These are phyloP conservation scores for Ascodesmis nigricans DNA, from an alignment of 495 filamentous ascomycete genomes.

Conservation along the genomic window DNA sequence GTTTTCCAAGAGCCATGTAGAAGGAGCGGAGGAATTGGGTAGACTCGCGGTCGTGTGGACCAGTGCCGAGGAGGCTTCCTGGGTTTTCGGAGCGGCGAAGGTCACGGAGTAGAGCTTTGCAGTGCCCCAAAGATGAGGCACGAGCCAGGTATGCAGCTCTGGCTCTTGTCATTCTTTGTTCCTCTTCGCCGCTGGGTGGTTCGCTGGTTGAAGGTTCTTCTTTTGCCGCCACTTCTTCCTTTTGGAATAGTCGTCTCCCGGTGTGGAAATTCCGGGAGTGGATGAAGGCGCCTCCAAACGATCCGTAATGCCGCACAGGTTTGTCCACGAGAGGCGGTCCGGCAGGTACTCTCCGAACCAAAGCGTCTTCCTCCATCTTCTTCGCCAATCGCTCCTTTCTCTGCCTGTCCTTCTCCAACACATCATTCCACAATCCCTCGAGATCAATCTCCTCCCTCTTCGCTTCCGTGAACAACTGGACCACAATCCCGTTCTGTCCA, in stretches of 20 bases:
- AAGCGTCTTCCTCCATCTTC: slow-evolving; percentile 2
- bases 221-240: slow-evolving; percentile 7
- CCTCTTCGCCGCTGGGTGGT: slow-evolving; percentile 20
- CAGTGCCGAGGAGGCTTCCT: slow-evolving; percentile 24
- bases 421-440: slow-evolving; percentile 51
- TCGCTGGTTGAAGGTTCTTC: slow-evolving; percentile 9
- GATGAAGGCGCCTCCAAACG: background rate
- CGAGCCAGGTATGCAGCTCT: slow-evolving; percentile 1
- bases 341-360: background rate
- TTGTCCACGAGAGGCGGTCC: too few relatives aligned
- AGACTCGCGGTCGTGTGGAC: slow-evolving; percentile 25
- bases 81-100: slow-evolving; percentile 18
- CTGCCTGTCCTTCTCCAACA: slow-evolving; percentile 13
- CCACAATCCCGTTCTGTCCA: slow-evolving; percentile 44
- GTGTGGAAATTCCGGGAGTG: background rate
- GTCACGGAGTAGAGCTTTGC: slow-evolving; percentile 10
- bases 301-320: background rate
- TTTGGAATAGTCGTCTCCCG: slow-evolving; percentile 4
- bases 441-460: slow-evolving; percentile 67
- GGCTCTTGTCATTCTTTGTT: slow-evolving; percentile 19
- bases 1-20: slow-evolving; percentile 22
- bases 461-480: slow-evolving; percentile 76
- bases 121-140: background rate
- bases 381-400: background rate
- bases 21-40: slow-evolving; percentile 31